A percentile compares a stretch with the other conserved stretches of the same genome.
Evolutionary conservation across 23 red algal species (phyloP).

Genomic region (Pyropia yezoensis): DNA sequence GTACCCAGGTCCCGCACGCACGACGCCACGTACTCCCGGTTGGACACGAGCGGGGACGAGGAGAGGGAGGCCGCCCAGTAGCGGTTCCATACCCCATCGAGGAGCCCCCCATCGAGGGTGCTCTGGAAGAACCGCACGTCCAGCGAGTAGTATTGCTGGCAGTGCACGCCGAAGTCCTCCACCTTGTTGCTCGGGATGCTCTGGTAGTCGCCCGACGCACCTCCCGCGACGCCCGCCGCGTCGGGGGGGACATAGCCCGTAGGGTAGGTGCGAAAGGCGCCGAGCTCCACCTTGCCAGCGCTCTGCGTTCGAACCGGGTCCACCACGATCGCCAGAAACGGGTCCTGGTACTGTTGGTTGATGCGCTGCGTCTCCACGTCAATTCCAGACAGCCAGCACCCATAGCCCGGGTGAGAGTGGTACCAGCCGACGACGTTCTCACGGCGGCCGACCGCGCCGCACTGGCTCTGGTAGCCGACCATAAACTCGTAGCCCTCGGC

Average conservation of each 20-base stretch:
- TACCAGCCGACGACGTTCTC: constrained; percentile 93
- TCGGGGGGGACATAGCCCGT: constrained; percentile 49
- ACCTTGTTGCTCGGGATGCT: constrained; percentile 84
- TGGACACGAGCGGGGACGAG: constrained; percentile 48
- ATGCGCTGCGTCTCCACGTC: constrained; percentile 71
- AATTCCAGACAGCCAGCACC: constrained; percentile 96
- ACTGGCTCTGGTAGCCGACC: constrained; percentile 54
- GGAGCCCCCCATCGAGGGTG: constrained; percentile 57
- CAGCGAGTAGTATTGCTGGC: constrained; percentile 80
- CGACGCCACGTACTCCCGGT: constrained; percentile 63
- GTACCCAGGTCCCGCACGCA: constrained; percentile 62
- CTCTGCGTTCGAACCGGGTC: constrained; percentile 79
- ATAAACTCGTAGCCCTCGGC: constrained; percentile 62
- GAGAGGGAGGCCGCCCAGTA: constrained; percentile 88
- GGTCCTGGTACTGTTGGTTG: constrained; percentile 70
- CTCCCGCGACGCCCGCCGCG: neutral
- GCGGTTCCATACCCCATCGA: constrained; percentile 70
- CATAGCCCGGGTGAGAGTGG: constrained; percentile 93
- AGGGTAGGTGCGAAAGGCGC: constrained; percentile 93
- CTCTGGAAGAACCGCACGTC: constrained; percentile 80
- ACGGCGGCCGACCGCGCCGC: constrained; percentile 24
- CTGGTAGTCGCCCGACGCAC: constrained; percentile 59
- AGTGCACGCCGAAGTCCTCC: constrained; percentile 86
- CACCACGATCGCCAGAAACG: constrained; percentile 86
- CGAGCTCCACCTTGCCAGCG: constrained; percentile 81